Base-by-base conservation (phyloP, 2,329 filamentous ascomycete species). In the Scedosporium boydii region DNA sequence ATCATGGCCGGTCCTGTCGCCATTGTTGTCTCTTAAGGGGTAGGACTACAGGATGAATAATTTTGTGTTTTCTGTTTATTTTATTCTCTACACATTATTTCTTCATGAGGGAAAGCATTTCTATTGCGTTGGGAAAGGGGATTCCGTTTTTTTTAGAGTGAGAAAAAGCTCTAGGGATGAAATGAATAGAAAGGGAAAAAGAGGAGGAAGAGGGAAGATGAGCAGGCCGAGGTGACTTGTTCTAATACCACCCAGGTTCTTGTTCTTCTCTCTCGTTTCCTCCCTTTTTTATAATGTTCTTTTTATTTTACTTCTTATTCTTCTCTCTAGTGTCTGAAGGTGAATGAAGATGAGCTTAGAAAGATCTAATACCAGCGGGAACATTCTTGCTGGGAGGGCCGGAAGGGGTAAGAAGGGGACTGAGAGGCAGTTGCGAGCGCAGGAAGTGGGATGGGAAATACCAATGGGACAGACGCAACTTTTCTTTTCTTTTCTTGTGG, bases 1-100 rank as follows among this genome's bases (percentile, higher is more conserved):
- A 85, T 86, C 58, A 76, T 90, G 66, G 87, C 87, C 67, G 88
- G 86, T 1, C 83, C 84, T 58, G 80, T 85, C 76, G 80, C 84
- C 60, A 74, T 87, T 72, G 75, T 78, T 58, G 71, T 84, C 57
- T 80, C 79, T 67, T 82, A 75, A 73, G 67, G 60, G 59, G 44
- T 41, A 23, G n/a, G 16, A 16, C 4, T n/a, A n/a, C 6, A 4
- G 55, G n/a, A 58, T n/a, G 26, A 27, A 38, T 12, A 23, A n/a
- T 18, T 23, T 44, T 59, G n/a, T 59, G n/a, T 59, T 44, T 42
- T 38, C 21, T 59, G 18, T 59, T 44, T 27, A 18, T 34, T 41
- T 34, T 44, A 26, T n/a, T 27, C 23, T 55, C 23, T 23, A 55
- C n/a, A 55, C 23, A 18, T 55, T 14, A 23, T 14, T 55, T 55